Evolutionary conservation across 2,329 filamentous ascomycete species (phyloP).

Genomic region (Ilyonectria mors-panacis): DNA sequence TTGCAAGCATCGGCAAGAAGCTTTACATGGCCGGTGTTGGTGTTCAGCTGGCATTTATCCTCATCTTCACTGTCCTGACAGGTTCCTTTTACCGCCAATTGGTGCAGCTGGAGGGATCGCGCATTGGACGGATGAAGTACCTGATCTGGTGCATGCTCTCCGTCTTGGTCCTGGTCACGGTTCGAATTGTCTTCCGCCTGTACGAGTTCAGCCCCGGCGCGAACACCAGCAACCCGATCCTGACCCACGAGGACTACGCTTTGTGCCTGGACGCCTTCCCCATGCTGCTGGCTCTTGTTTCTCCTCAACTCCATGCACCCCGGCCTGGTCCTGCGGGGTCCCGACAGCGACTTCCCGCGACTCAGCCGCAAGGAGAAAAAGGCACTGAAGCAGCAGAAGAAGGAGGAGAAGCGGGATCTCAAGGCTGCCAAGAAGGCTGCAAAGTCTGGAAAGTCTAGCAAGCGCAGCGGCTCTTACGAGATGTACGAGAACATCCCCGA

Average conservation of each 20-base stretch:
- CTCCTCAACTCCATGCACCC: slow-evolving; percentile 64
- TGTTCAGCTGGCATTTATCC: slow-evolving; percentile 55
- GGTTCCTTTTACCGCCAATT: slow-evolving; percentile 53
- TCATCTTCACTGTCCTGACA: slow-evolving; percentile 56
- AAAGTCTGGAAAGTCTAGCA: slow-evolving; percentile 8
- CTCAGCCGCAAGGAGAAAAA: slow-evolving; percentile 62
- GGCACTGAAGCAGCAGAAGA: slow-evolving; percentile 55
- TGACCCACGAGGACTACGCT: slow-evolving; percentile 66
- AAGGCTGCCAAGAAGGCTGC: slow-evolving; percentile 44
- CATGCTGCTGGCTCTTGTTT: slow-evolving; percentile 65
- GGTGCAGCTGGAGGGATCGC: slow-evolving; percentile 38
- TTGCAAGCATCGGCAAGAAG: slow-evolving; percentile 53
- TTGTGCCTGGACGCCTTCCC: slow-evolving; percentile 68
- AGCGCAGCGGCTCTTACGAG: slow-evolving; percentile 32
- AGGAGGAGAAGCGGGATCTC: slow-evolving; percentile 45
- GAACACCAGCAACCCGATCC: slow-evolving; percentile 59
- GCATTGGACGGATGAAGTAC: slow-evolving; percentile 50
- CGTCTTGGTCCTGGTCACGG: slow-evolving; percentile 54
- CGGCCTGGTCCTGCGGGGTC: slow-evolving; percentile 61
- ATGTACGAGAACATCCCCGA: slow-evolving; percentile 30
- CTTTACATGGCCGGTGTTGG: slow-evolving; percentile 58
- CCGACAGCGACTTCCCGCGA: slow-evolving; percentile 61
- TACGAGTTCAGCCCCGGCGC: slow-evolving; percentile 67
- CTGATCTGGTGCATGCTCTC: slow-evolving; percentile 54
- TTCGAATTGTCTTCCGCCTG: slow-evolving; percentile 73